A percentile compares a stretch with the other conserved stretches of the same genome.
phyloP scores from a whole-genome alignment of 352 stramenopile genomes.

The Phytophthora tubulina region DNA sequence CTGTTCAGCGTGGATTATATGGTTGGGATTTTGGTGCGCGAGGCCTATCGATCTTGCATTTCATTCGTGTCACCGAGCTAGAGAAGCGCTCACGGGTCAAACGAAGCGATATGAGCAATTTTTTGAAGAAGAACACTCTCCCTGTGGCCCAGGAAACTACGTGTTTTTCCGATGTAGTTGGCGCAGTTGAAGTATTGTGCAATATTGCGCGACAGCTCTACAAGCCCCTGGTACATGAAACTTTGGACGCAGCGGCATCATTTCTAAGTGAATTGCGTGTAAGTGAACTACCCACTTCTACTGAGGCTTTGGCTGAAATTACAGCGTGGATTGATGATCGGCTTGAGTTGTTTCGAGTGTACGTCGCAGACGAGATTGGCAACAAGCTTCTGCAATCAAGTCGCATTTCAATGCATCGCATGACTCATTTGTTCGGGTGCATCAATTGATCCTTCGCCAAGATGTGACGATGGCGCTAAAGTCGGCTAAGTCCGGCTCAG shows the following conservation, averaged over 20 bases:
- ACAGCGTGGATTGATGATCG: conserved; percentile 12
- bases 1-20: background rate
- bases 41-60: conserved; percentile 8
- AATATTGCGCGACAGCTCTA: conserved; percentile 10
- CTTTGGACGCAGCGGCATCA: background rate
- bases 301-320: background rate
- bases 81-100: background rate
- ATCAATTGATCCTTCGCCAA: conserved; percentile 8
- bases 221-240: conserved; percentile 4
- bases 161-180: background rate
- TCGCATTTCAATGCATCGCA: conserved; percentile 1
- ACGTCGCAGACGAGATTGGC: background rate
- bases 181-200: background rate
- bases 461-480: background rate
- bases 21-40: conserved; percentile 18
- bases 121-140: conserved; percentile 21
- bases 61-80: background rate
- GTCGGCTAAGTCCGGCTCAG: background rate
- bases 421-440: conserved; percentile 4
- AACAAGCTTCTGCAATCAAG: background rate
- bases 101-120: conserved; percentile 21
- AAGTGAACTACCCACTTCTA: conserved; percentile 6
- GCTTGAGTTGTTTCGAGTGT: conserved; percentile 14
- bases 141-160: background rate
- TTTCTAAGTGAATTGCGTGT: conserved; percentile 6